Conservation (phyloP, 2,329 filamentous ascomycete species). For the Pezizomycotina sp. region DNA sequence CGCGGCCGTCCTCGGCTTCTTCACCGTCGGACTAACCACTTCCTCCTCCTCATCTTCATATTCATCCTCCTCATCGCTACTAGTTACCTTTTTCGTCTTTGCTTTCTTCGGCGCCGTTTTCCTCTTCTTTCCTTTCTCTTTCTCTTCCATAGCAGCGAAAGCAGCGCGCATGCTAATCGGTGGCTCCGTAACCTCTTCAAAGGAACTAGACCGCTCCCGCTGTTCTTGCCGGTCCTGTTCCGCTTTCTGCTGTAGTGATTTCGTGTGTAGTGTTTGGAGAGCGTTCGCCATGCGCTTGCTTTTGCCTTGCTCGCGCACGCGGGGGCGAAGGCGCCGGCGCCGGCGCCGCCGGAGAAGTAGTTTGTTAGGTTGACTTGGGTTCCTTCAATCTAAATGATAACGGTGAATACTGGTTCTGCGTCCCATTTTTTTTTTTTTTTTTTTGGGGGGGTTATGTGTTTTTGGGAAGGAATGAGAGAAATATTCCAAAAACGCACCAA, state of each 20-base stretch:
- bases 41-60: conserved; percentile 18
- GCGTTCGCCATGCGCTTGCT: conserved; percentile 66
- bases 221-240: conserved; percentile 22
- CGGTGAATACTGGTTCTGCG: no score
- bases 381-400: no score
- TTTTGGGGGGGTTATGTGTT: no score
- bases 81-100: conserved; percentile 4
- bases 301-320: conserved; percentile 43
- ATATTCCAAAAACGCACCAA: no score
- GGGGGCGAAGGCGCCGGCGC: conserved; percentile 56
- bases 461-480: no score
- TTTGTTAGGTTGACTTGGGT: conserved; percentile 94
- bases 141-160: conserved; percentile 17
- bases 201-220: conserved; percentile 4
- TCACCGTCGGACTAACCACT: conserved; percentile 3
- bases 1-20: conserved; percentile 5
- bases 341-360: conserved; percentile 64
- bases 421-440: no score
- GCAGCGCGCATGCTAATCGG: conserved; percentile 22
- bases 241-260: no score
- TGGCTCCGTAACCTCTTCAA: conserved; percentile 23
- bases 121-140: neutral
- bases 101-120: conserved; percentile 13
- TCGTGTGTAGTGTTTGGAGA: conserved; percentile 47
- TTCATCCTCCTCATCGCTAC: conserved; percentile 13